Conservation (phyloP, 1,139 yeast genomes). For the Scheffersomyces segobiensis region DNA sequence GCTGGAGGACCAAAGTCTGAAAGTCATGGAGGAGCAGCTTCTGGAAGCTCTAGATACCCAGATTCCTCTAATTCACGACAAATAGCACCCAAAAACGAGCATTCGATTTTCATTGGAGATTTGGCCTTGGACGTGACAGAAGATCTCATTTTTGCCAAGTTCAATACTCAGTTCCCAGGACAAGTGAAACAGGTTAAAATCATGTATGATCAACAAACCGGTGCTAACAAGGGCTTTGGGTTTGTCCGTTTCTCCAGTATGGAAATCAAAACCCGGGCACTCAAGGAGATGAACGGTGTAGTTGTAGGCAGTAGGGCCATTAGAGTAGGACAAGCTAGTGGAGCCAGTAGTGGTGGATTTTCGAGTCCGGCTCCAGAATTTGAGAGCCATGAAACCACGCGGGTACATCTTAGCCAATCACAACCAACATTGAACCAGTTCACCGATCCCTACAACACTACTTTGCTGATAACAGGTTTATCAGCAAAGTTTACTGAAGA, state of each 20-base stretch:
- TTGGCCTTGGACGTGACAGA: conserved; percentile 77
- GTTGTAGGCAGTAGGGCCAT: conserved; percentile 74
- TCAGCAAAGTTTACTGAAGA: conserved; percentile 27
- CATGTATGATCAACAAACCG: conserved; percentile 78
- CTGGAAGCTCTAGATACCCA: conserved; percentile 14
- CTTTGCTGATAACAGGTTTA: conserved; percentile 31
- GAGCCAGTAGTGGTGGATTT: conserved; percentile 8
- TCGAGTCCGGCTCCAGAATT: neutral
- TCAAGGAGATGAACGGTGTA: conserved; percentile 80
- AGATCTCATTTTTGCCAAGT: conserved; percentile 61
- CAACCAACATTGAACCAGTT: conserved; percentile 34
- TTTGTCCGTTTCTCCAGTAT: conserved; percentile 80
- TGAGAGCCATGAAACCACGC: conserved; percentile 8
- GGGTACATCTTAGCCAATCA: conserved; percentile 24
- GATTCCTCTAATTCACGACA: neutral
- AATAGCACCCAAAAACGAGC: conserved; percentile 37
- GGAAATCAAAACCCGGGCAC: conserved; percentile 72
- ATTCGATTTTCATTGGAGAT: conserved; percentile 85
- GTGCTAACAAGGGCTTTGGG: conserved; percentile 84
- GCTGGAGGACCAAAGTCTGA: conserved; percentile 56
- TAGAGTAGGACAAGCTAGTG: conserved; percentile 53
- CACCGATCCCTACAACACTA: conserved; percentile 41
- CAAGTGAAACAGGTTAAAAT: conserved; percentile 84
- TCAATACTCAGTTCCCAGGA: conserved; percentile 65
- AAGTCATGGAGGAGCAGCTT: conserved; percentile 7